phyloP scores from a whole-genome alignment of 2,329 filamentous ascomycete genomes.

The Penicillium sp. region DNA sequence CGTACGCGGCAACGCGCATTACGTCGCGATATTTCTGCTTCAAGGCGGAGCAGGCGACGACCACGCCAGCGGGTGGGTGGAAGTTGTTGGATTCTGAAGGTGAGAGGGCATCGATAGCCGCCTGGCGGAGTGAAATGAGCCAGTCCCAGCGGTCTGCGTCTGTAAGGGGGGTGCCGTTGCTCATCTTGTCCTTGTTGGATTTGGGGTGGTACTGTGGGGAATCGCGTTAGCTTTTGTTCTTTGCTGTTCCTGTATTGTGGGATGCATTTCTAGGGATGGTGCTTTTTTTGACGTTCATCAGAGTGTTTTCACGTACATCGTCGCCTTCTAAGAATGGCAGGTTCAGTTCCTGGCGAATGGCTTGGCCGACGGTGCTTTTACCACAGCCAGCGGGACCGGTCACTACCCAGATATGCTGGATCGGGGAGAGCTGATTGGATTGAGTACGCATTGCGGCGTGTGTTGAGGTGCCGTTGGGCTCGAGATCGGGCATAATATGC shows the following conservation, averaged over 20 bases:
- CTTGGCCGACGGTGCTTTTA: conserved; percentile 72
- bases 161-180: conserved; percentile 75
- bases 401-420: conserved; percentile 76
- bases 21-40: conserved; percentile 98
- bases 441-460: conserved; percentile 13
- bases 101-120: conserved; percentile 53
- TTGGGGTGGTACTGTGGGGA: conserved; percentile 48
- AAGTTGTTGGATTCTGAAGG: conserved; percentile 39
- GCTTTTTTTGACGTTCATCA: background rate
- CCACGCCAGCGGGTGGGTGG: conserved; percentile 68
- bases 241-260: background rate
- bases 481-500: conserved; percentile 18
- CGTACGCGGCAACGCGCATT: conserved; percentile 77
- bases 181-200: conserved; percentile 90
- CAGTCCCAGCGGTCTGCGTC: conserved; percentile 98
- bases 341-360: conserved; percentile 62
- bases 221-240: conserved; percentile 11
- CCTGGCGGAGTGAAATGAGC: conserved; percentile 76
- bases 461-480: conserved; percentile 21
- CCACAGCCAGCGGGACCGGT: conserved; percentile 78
- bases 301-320: conserved; percentile 57
- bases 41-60: conserved; percentile 92
- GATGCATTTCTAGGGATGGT: background rate
- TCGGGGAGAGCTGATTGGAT: conserved; percentile 9
- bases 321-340: conserved; percentile 77